These are phyloP conservation scores for Cochlearia excelsa DNA, from an alignment of 345 rosid genomes.

Conservation along the genomic window DNA sequence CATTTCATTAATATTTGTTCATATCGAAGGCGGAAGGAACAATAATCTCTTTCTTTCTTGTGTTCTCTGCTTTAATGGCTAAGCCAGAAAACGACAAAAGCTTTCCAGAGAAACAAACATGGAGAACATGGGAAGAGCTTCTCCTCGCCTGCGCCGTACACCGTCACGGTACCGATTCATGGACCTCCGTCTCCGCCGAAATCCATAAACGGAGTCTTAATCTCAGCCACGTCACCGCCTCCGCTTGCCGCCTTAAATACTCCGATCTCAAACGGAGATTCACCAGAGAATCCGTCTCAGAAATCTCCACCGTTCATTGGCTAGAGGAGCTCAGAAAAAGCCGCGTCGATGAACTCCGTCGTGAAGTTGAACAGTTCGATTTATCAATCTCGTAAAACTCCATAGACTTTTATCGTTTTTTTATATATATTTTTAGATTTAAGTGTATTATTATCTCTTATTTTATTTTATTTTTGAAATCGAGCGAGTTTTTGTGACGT, in stretches of 20 bases:
- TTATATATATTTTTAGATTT: too few relatives aligned
- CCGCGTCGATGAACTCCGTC: constrained; percentile 61
- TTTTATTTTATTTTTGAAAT: too few relatives aligned
- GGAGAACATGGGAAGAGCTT: constrained; percentile 72
- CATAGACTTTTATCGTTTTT: not conserved
- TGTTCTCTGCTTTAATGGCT: constrained; percentile 24
- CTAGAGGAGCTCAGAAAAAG: constrained; percentile 48
- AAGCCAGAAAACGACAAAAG: constrained; percentile 20
- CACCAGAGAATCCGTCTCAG: constrained; percentile 4
- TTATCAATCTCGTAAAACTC: constrained; percentile 48
- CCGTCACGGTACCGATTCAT: constrained; percentile 51
- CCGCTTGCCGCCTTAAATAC: constrained; percentile 44
- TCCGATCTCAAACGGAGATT: constrained; percentile 47
- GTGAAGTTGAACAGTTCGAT: constrained; percentile 53
- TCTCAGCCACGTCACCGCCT: constrained; percentile 42
- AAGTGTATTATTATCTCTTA: not conserved
- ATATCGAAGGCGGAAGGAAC: too few relatives aligned
- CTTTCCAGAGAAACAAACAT: constrained; percentile 34
- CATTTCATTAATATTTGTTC: too few relatives aligned
- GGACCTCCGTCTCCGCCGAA: constrained; percentile 51
- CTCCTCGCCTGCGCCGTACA: constrained; percentile 62
- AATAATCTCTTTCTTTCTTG: too few relatives aligned
- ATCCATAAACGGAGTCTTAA: constrained; percentile 37
- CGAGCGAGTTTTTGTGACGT: not conserved
- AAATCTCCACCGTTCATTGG: constrained; percentile 32